Base-by-base conservation (phyloP, 805 yeast genomes). In the Pichia kluyveri region DNA sequence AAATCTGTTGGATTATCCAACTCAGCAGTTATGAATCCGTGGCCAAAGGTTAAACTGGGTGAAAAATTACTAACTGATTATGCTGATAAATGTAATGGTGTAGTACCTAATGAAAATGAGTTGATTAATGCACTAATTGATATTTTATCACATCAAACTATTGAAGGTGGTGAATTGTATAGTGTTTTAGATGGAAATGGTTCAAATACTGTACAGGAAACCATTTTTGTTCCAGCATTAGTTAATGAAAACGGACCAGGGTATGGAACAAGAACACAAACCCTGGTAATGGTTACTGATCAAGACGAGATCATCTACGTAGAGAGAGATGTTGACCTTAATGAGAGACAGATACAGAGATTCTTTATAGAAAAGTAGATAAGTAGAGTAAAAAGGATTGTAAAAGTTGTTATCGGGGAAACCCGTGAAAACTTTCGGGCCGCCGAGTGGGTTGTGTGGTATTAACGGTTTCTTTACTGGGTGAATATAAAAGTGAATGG, bases 31-130 rank as follows among this genome's bases (percentile, higher is more conserved):
- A 69, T 72, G 31, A 70, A 78, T 27, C 83, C 86, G 8, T 90
- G 98, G 97, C 73, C 75, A 0, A 91, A 90, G 57, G 83, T 83
- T 0, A 54, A 59, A 5, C 46, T 66, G 6, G 96, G 91, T 68
- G 81, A 63, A 76, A 75, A 51, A 84, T 86, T 54, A 67, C 77
- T 62, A 68, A 77, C 66, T 63, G 61, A 47, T 57, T 67, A 50
- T 69, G 71, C 72, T 7, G 44, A n/a, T 14, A 17, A 30, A 8
- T 34, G 12, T 15, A 15, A 34, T 34, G 37, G 37, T 10, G 3
- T 7, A 4, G 8, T 14, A 34, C 37, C 37, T 5, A 4, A 11
- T 18, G n/a, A 14, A 31, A 23, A 15, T 2, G 40, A 15, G 30
- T 19, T 32, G 28, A 18, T 9, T 15, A 9, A 19, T 11, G 31